Evolutionary conservation across 1,284 basidiomycete genomes (phyloP).

Genomic region (Ceratobasidium sp.): DNA sequence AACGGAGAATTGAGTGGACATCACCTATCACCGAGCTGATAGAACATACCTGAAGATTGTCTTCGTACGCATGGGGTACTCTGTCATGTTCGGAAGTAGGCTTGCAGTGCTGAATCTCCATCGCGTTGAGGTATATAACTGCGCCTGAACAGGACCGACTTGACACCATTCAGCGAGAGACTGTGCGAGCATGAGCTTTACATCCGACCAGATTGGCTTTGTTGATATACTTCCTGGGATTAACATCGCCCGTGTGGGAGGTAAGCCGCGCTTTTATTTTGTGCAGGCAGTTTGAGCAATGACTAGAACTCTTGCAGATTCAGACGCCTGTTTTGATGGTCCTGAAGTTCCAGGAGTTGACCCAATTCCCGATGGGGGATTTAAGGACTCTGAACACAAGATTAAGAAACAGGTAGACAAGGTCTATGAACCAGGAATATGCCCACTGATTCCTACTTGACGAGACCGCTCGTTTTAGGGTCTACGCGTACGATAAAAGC

Average conservation of each 20-base stretch:
- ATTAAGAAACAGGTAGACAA: conserved; percentile 52
- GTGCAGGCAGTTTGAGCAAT: background rate
- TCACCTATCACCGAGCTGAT: too few species aligned
- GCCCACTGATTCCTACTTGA: background rate
- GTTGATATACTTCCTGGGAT: conserved; percentile 55
- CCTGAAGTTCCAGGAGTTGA: conserved; percentile 52
- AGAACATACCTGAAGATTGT: too few species aligned
- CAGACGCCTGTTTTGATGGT: conserved; percentile 51
- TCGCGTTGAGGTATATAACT: too few species aligned
- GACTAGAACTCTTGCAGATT: conserved; percentile 44
- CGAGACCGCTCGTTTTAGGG: conserved; percentile 53
- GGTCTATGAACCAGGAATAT: too few species aligned
- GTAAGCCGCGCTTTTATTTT: background rate
- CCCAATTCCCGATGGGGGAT: conserved; percentile 37
- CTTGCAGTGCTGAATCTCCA: too few species aligned
- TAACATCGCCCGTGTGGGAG: conserved; percentile 54
- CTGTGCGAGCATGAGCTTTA: too few species aligned
- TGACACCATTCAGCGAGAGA: too few species aligned
- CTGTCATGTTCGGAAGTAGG: too few species aligned
- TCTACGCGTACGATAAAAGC: conserved; percentile 52
- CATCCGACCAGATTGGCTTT: conserved; percentile 43
- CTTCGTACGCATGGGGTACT: too few species aligned
- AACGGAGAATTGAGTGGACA: too few species aligned
- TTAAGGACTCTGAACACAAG: conserved; percentile 50
- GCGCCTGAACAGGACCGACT: too few species aligned